phyloP scores from a whole-genome alignment of 179 eudicot genomes.

The Beta lomatogona region DNA sequence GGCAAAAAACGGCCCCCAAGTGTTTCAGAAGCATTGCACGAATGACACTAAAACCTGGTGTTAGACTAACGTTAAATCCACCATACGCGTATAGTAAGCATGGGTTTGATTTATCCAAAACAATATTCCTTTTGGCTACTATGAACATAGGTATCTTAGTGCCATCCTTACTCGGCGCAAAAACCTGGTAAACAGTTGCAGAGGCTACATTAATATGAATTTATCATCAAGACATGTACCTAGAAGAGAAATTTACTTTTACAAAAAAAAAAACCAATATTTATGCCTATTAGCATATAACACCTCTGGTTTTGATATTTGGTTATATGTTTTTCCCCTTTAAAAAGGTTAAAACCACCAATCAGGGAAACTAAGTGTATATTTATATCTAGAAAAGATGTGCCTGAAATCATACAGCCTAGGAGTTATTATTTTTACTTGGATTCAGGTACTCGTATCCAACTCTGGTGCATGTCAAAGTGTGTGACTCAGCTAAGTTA shows the following conservation, averaged over 20 bases:
- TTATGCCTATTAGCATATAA: no score
- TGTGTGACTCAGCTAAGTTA: no score
- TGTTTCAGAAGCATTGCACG: slow-evolving; percentile 64
- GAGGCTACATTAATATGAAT: background rate
- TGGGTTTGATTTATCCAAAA: slow-evolving; percentile 74
- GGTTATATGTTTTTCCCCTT: no score
- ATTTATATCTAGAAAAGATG: no score
- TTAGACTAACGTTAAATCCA: slow-evolving; percentile 75
- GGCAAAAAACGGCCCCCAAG: slow-evolving; percentile 65
- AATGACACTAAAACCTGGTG: slow-evolving; percentile 69
- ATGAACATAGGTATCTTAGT: slow-evolving; percentile 77
- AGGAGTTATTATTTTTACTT: no score
- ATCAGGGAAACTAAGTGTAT: no score
- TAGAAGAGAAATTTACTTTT: background rate
- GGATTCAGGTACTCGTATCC: no score
- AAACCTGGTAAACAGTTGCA: slow-evolving; percentile 51
- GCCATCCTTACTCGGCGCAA: slow-evolving; percentile 84
- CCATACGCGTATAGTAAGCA: slow-evolving; percentile 83
- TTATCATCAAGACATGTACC: background rate
- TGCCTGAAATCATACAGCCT: no score
- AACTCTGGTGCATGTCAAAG: no score
- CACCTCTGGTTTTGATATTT: no score
- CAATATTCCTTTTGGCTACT: slow-evolving; percentile 60
- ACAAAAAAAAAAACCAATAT: background rate
- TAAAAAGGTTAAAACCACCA: no score